A percentile compares a stretch with the other conserved stretches of the same genome.
phyloP scores from a whole-genome alignment of 2,329 filamentous ascomycete genomes.

The Fusarium chuoi region DNA sequence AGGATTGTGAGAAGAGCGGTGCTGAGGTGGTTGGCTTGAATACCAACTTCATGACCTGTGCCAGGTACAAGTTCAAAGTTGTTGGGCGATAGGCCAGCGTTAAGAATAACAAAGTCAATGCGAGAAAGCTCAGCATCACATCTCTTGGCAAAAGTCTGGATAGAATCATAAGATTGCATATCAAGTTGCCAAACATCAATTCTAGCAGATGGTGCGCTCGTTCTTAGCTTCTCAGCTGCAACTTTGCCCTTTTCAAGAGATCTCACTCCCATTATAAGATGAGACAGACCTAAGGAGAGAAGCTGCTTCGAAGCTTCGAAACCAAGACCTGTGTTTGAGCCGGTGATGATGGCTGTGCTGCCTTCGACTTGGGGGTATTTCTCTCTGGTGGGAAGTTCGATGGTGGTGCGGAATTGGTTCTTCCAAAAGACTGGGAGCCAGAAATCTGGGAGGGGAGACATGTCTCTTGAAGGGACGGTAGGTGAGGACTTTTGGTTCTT shows the following conservation, averaged over 20 bases:
- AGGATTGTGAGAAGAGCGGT: slow-evolving; percentile 45
- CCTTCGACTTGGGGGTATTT: slow-evolving; percentile 23
- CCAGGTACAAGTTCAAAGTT: slow-evolving; percentile 24
- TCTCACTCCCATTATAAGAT: slow-evolving; percentile 30
- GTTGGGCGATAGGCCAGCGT: slow-evolving; percentile 45
- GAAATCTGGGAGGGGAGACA: slow-evolving; percentile 19
- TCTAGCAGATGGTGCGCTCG: neutral
- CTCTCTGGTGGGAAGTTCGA: slow-evolving; percentile 30
- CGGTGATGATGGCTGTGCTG: slow-evolving; percentile 38
- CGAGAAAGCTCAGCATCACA: slow-evolving; percentile 23
- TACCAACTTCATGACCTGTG: slow-evolving; percentile 45
- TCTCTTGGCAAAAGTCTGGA: slow-evolving; percentile 28
- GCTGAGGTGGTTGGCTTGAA: slow-evolving; percentile 50
- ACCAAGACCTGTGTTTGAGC: slow-evolving; percentile 42
- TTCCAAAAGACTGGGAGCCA: slow-evolving; percentile 24
- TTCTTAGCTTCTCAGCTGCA: slow-evolving; percentile 18
- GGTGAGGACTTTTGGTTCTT: neutral
- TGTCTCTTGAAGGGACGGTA: slow-evolving; percentile 12
- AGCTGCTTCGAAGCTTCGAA: slow-evolving; percentile 41
- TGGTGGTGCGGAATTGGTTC: slow-evolving; percentile 39
- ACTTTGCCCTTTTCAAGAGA: slow-evolving; percentile 25
- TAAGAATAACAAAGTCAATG: slow-evolving; percentile 47
- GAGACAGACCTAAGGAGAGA: slow-evolving; percentile 28
- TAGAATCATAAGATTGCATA: slow-evolving; percentile 42
- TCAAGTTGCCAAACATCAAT: slow-evolving; percentile 43